Evolutionary conservation across 192 early-diverging fungal genomes (phyloP), one percentile per base, ranked within the genome.

Genomic region (Tieghemiomyces parasiticus): DNA sequence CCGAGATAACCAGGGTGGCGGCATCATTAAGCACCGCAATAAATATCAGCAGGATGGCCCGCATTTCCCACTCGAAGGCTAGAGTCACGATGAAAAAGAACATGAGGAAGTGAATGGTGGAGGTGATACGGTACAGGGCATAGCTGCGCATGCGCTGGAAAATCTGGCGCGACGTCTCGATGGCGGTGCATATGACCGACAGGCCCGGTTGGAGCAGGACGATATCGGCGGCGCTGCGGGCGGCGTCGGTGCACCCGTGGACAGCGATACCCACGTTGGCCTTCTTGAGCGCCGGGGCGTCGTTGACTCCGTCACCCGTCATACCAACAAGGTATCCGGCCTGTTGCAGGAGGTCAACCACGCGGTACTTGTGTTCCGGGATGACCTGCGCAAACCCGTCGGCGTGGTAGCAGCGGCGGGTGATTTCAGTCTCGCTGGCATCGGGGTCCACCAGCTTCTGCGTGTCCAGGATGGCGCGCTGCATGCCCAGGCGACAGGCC

Each of bases 301-400:
- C 95, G 69, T 97, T 97, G 51, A 93, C 90, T 72, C 92, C 91
- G 73, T 93, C 93, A 67, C 94, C 94, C 42, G 93, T 95, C 93
- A 97, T 95, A 66, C 89, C 88, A 59, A 91, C 87, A 13, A 90
- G 67, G 25, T 83, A 64, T n/a, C 85, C 86, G 62, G 84, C 79
- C 47, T 90, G 85, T 73, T 97, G 93, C 31, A 97, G 71, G 44
- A 94, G 68, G 74, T 97, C 92, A 35, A 97, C 93, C n/a, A 97
- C 92, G 33, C 84, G 79, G 76, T 90, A 93, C 74, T 97, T 97
- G 87, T 97, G 92, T 71, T 97, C 93, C 54, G 93, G 93, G 73
- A 92, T 93, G 33, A 97, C 93, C 68, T 94, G 90, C 20, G 91
- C 93, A 73, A 97, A 97, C 55, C 93, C 93, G 72, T 97, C 93